Evolutionary conservation across 2,329 filamentous ascomycete genomes (phyloP), one percentile per base, ranked within the genome.

Genomic region (Hypoxylon sp.): DNA sequence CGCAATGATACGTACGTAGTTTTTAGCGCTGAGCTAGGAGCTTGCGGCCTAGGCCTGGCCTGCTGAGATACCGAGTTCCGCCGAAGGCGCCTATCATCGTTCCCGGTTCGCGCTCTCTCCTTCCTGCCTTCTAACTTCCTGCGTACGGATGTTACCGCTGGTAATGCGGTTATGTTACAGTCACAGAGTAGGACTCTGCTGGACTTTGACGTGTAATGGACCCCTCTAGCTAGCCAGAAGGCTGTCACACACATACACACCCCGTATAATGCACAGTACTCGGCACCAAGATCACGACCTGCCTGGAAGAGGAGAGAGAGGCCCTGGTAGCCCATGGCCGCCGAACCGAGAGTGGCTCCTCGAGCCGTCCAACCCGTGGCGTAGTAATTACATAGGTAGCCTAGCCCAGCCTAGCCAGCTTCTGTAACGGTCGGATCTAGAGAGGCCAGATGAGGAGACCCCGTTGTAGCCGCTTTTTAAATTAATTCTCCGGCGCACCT

Each of bases 401-500:
- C 58, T 35, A 52, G 54, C 55, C 59, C 51, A 57, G 56, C 67
- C 51, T 29, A 46, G 62, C 63, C 35, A 60, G 50, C 37, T 62
- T 56, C 48, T 65, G 60, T 47, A 64, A 67, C 61, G 53, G 67
- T 69, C 51, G 59, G 66, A 69, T 67, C 61, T 69, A 48, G 51
- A 66, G 50, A 57, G 50, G 15, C 60, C 37, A 69, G 62, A 65
- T 62, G 62, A 67, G 50, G 53, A 67, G 59, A 32, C 61, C 59
- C 61, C 57, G 68, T 69, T 48, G 69, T 63, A 71, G 69, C 66
- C 69, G 69, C 65, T 62, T 52, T 54, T 62, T 46, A 67, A 58
- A 67, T 70, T 61, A 71, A 71, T 71, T 71, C 69, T 71, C 69
- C 69, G 69, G 67, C 51, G 63, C 63, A 67, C 58, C 64, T 65